Evolutionary conservation across 2,329 filamentous ascomycete genomes (phyloP).

Genomic region (Xylaria polymorpha): DNA sequence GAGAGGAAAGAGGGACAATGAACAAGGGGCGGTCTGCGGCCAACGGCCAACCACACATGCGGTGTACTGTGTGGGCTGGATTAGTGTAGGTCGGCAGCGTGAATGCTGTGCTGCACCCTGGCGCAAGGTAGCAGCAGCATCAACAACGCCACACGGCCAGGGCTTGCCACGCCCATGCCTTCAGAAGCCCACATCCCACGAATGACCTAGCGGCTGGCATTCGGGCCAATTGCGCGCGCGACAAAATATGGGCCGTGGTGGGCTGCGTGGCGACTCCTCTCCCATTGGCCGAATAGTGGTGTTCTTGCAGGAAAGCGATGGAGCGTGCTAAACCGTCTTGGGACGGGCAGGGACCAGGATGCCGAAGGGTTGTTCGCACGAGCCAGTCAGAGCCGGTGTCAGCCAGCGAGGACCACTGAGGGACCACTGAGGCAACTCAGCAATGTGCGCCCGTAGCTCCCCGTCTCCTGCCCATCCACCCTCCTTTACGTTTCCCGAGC

Average conservation of each 20-base stretch:
- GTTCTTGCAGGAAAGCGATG: slow-evolving; percentile 32
- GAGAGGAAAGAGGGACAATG: slow-evolving; percentile 6
- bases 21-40: slow-evolving; percentile 36
- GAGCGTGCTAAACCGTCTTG: slow-evolving; percentile 31
- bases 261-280: slow-evolving; percentile 32
- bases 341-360: slow-evolving; percentile 28
- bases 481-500: slow-evolving; percentile 34
- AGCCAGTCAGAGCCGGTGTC: slow-evolving; percentile 27
- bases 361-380: slow-evolving; percentile 22
- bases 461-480: slow-evolving; percentile 28
- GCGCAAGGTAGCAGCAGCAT: slow-evolving; percentile 27
- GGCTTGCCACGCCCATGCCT: slow-evolving; percentile 35
- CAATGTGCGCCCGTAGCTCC: slow-evolving; percentile 25
- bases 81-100: not conserved
- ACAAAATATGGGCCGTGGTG: slow-evolving; percentile 12
- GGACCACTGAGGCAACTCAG: slow-evolving; percentile 38
- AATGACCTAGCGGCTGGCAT: slow-evolving; percentile 38
- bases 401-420: slow-evolving; percentile 34
- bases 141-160: slow-evolving; percentile 39
- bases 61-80: slow-evolving; percentile 33
- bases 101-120: slow-evolving; percentile 17
- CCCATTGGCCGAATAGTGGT: slow-evolving; percentile 34
- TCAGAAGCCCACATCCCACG: slow-evolving; percentile 22
- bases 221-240: slow-evolving; percentile 26
- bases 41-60: slow-evolving; percentile 17